A percentile compares a stretch with the other conserved stretches of the same genome.
phyloP scores from a whole-genome alignment of 139 green algal genomes.

The Protoeuglena noctilucae region DNA sequence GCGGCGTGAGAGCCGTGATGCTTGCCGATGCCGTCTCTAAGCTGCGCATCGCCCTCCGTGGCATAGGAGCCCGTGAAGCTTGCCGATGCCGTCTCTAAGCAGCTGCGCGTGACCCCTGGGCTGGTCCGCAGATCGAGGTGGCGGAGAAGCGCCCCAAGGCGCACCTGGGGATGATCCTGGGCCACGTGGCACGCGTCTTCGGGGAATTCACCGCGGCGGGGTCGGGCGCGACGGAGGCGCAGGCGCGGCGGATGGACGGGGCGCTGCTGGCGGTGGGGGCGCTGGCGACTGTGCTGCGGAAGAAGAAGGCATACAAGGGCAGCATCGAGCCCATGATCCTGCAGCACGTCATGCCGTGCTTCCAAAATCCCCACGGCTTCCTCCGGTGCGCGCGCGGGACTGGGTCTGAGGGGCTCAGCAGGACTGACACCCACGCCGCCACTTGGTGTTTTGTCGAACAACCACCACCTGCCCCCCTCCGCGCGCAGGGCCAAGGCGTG shows the following conservation, averaged over 20 bases:
- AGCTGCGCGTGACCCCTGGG: too few species aligned
- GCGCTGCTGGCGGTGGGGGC: slow-evolving; percentile 72
- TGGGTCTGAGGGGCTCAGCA: too few species aligned
- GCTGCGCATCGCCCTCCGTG: too few species aligned
- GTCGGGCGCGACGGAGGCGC: slow-evolving; percentile 11
- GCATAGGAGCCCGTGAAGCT: too few species aligned
- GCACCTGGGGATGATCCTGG: slow-evolving; percentile 1
- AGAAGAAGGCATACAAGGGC: slow-evolving; percentile 56
- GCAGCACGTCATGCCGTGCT: slow-evolving; percentile 55
- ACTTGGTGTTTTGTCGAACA: too few species aligned
- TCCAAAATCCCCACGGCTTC: slow-evolving; percentile 44
- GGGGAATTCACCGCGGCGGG: slow-evolving; percentile 18
- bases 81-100: too few species aligned
- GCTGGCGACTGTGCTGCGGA: slow-evolving; percentile 18
- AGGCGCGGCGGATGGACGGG: slow-evolving; percentile 67
- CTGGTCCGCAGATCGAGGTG: too few species aligned
- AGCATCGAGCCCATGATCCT: slow-evolving; percentile 71
- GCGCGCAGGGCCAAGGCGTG: slow-evolving; percentile 75
- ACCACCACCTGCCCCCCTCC: too few species aligned
- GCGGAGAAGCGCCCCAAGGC: not conserved
- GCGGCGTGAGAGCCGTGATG: too few species aligned
- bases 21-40: too few species aligned
- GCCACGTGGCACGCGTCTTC: slow-evolving; percentile 25
- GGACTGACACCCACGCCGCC: too few species aligned
- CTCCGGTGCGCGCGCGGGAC: too few species aligned